Percentiles rank a stretch among this genome's conserved stretches.
Evolutionary conservation across 2,329 filamentous ascomycete genomes (phyloP).

Genomic region (Colletotrichum eleusines): DNA sequence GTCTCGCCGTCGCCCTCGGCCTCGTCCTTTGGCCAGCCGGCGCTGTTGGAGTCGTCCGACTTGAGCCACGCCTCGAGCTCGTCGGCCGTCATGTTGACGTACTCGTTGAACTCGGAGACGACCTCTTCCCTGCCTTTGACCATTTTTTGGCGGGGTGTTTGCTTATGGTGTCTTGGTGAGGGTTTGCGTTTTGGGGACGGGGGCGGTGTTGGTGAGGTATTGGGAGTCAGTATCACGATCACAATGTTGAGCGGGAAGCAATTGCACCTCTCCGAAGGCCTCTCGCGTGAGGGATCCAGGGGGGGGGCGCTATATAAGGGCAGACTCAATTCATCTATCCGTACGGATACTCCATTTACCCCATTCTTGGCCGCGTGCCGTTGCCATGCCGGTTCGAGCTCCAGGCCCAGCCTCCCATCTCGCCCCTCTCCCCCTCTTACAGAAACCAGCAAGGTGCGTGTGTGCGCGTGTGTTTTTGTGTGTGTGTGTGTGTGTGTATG

Average conservation of each 20-base stretch:
- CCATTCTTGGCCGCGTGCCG: background rate
- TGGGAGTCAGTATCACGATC: background rate
- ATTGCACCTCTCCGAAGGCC: no score
- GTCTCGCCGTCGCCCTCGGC: conserved; percentile 68
- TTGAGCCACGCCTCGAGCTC: conserved; percentile 74
- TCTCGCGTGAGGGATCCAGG: conserved; percentile 1
- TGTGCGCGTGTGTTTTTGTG: background rate
- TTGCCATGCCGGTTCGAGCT: conserved; percentile 1
- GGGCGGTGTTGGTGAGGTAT: background rate
- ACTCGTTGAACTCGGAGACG: conserved; percentile 71
- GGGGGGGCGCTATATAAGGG: conserved; percentile 40
- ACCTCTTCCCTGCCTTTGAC: conserved; percentile 48
- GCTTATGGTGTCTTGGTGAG: background rate
- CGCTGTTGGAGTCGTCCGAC: conserved; percentile 66
- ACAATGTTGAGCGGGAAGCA: background rate
- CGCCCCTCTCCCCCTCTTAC: conserved; percentile 11
- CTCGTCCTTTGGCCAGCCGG: conserved; percentile 71
- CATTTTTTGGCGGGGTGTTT: conserved; percentile 27
- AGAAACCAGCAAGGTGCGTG: background rate
- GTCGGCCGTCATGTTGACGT: conserved; percentile 74
- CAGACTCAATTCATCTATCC: conserved; percentile 38
- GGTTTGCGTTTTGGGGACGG: no score
- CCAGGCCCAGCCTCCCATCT: background rate
- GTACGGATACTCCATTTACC: background rate
- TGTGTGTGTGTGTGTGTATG: background rate